phyloP scores from a whole-genome alignment of 495 filamentous ascomycete genomes.

The Aspergillus carlsbadensis region DNA sequence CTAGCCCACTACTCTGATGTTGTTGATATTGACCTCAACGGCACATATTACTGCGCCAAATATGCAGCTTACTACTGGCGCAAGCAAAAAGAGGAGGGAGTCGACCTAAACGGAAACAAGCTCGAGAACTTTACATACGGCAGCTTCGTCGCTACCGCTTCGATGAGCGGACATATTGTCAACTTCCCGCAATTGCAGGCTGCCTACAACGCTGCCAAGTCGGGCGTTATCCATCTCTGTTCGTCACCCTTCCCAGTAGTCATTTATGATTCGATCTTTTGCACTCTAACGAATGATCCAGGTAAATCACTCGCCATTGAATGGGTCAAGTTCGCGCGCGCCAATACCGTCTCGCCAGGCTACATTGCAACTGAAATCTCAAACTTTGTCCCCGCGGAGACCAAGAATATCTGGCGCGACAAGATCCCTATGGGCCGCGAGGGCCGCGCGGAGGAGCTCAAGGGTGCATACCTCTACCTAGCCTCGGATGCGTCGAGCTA shows the following conservation, averaged over 20 bases:
- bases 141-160: constrained; percentile 76
- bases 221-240: constrained; percentile 82
- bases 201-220: constrained; percentile 87
- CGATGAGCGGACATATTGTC: constrained; percentile 82
- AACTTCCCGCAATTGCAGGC: constrained; percentile 86
- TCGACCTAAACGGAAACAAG: constrained; percentile 62
- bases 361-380: constrained; percentile 87
- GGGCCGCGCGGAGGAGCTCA: constrained; percentile 66
- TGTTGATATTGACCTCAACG: constrained; percentile 73
- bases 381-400: constrained; percentile 65
- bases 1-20: constrained; percentile 67
- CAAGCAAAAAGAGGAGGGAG: constrained; percentile 63
- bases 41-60: constrained; percentile 78
- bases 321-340: constrained; percentile 82
- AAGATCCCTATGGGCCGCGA: constrained; percentile 78
- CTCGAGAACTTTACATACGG: constrained; percentile 66
- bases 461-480: constrained; percentile 86
- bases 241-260: too few relatives aligned
- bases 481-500: constrained; percentile 81
- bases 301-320: constrained; percentile 78
- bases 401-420: constrained; percentile 71
- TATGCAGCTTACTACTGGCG: constrained; percentile 72
- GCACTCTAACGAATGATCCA: constrained; percentile 25
- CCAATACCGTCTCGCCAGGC: constrained; percentile 80
- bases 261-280: too few relatives aligned